Evolutionary conservation across 306 rosid genomes (phyloP).

Genomic region (Lotus japonicus): DNA sequence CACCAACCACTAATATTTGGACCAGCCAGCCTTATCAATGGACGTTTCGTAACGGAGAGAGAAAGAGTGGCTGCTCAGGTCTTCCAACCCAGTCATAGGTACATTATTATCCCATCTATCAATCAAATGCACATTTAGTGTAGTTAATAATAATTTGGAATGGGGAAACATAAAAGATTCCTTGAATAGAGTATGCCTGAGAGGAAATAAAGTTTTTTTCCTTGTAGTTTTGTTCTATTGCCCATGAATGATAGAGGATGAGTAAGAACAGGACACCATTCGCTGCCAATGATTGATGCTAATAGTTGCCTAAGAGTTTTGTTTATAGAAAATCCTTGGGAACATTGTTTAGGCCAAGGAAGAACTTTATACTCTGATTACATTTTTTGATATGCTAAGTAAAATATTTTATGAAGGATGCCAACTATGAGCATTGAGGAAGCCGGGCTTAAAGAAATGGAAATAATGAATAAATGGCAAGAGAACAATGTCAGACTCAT

Average conservation of each 20-base stretch:
- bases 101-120: not conserved
- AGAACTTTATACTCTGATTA: not conserved
- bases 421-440: constrained; percentile 99
- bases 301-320: not conserved
- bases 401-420: constrained; percentile 48
- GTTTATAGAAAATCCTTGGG: not conserved
- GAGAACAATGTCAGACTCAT: constrained; percentile 66
- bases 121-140: not conserved
- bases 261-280: not conserved
- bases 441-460: constrained; percentile 96
- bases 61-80: constrained; percentile 88
- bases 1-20: constrained; percentile 92
- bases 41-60: constrained; percentile 71
- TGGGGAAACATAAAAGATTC: not conserved
- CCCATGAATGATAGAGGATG: too few species aligned
- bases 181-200: not conserved
- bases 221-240: not conserved
- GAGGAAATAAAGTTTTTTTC: constrained; percentile 9
- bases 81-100: constrained; percentile 80
- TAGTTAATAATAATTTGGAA: not conserved
- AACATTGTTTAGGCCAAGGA: not conserved
- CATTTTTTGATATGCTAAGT: constrained; percentile 23
- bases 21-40: constrained; percentile 83
- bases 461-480: constrained; percentile 94
- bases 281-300: not conserved